Base-by-base conservation (phyloP, 2,329 filamentous ascomycete genomes). In the Colletotrichum truncatum region DNA sequence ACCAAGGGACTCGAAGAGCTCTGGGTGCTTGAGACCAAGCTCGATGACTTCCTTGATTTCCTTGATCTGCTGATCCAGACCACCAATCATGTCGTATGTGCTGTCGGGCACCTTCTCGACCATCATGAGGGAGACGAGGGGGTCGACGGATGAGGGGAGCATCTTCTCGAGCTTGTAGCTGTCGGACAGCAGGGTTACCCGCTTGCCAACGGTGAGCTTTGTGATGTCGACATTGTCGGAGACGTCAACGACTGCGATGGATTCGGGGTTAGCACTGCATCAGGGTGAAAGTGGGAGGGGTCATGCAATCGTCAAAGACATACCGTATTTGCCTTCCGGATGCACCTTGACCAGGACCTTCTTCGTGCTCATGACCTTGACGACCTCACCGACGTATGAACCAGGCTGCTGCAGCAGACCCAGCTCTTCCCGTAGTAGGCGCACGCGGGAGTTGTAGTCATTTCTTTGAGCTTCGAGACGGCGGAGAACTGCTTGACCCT, bases 1-100 rank as follows among this genome's bases (percentile, higher is more conserved):
- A 73, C 96, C 96, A 64, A 99, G 89, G n/a, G 94, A 97, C 81
- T 99, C 96, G 81, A 99, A 99, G 34, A 99, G 89, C 81, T 99
- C 96, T 6, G 96, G 96, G 79, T 99, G 96, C 85, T 98, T 98
- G 68, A 99, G 89, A 70, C 96, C 96, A 45, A 99, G 91, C 84
- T 99, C 96, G 78, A 99, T 98, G 73, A 99, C 96, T 82, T 99
- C 96, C 83, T 99, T 99, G 86, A 99, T 99, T 79, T 99, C 96
- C 84, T 99, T 98, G 84, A 99, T 98, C 78, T 99, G 96, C 79
- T 99, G 95, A 78, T 99, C 96, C 68, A 99, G 84, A 71, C 96
- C 96, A 82, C 96, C 96, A 78, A 99, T 99, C 96, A 99, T 99
- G 83, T 99, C 96, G 85, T 99, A 99, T 77, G 96, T 99, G 84